Evolutionary conservation across 139 green algal genomes (phyloP).

Genomic region (Chlorella ohadii): DNA sequence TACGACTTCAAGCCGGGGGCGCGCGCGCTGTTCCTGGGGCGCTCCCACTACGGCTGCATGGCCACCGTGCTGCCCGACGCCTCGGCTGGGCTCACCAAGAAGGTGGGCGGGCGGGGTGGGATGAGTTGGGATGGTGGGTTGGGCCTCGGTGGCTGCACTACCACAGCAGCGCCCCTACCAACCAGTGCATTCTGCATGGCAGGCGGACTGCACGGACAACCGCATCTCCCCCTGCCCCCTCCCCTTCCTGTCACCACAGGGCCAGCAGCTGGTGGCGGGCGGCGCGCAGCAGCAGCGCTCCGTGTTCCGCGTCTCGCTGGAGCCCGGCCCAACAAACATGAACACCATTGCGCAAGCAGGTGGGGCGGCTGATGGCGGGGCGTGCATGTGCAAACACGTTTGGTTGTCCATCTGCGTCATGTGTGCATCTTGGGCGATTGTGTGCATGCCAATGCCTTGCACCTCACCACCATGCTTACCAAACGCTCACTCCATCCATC

Average conservation of each 20-base stretch:
- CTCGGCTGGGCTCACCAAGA: constrained; percentile 44
- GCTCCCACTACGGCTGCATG: constrained; percentile 81
- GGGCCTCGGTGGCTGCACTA: not conserved
- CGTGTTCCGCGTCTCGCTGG: constrained; percentile 48
- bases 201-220: not conserved
- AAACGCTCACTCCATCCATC: not conserved
- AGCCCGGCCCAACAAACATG: constrained; percentile 35
- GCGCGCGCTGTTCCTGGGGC: constrained; percentile 74
- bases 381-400: too few relatives aligned
- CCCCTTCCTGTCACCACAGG: not conserved
- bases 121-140: not conserved
- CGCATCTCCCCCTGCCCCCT: not conserved
- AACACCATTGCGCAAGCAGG: constrained; percentile 30
- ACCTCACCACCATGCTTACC: not conserved
- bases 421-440: too few relatives aligned
- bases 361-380: not conserved
- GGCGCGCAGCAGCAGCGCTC: not conserved
- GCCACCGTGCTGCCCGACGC: constrained; percentile 72
- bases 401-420: too few relatives aligned
- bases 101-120: constrained; percentile 38
- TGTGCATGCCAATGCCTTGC: not conserved
- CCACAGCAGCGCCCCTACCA: too few relatives aligned
- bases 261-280: constrained; percentile 34
- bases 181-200: too few relatives aligned
- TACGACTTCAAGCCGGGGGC: constrained; percentile 45